Evolutionary conservation across 176 grass and related monocot species (phyloP).

Genomic region (Oryza glaberrima): DNA sequence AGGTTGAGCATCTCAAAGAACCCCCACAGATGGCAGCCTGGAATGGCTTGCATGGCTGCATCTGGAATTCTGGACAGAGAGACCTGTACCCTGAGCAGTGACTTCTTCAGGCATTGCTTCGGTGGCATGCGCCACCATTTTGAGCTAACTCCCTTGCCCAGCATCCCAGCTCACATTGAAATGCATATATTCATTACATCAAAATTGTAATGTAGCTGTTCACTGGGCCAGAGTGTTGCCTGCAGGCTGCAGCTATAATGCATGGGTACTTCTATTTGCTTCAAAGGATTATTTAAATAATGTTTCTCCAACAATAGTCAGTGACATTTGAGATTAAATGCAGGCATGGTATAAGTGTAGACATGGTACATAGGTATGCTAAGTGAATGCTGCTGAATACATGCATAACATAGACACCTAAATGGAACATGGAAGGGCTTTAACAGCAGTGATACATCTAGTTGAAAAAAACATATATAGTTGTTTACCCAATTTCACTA

Average conservation of each 20-base stretch:
- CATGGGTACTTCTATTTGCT: too few relatives aligned
- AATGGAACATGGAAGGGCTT: not conserved
- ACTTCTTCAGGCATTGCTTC: not conserved
- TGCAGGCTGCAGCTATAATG: not conserved
- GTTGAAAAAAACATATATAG: not conserved
- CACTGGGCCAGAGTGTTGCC: not conserved
- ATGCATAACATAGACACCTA: not conserved
- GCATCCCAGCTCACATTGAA: not conserved
- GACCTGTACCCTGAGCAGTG: not conserved
- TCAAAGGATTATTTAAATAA: too few relatives aligned
- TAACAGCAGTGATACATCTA: not conserved
- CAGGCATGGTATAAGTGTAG: not conserved
- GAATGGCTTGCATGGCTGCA: conserved; percentile 4
- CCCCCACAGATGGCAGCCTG: not conserved
- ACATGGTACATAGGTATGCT: not conserved
- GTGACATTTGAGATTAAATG: not conserved
- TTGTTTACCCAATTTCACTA: conserved; percentile 13
- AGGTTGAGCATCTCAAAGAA: not conserved
- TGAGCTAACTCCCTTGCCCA: not conserved
- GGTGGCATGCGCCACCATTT: not conserved
- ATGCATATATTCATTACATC: not conserved
- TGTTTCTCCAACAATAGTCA: not conserved
- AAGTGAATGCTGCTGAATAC: not conserved
- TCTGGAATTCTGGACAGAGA: not conserved
- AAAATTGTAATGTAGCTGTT: not conserved